Evolutionary conservation across 1,139 yeast genomes (phyloP).

Genomic region (Zygosaccharomyces sapae): DNA sequence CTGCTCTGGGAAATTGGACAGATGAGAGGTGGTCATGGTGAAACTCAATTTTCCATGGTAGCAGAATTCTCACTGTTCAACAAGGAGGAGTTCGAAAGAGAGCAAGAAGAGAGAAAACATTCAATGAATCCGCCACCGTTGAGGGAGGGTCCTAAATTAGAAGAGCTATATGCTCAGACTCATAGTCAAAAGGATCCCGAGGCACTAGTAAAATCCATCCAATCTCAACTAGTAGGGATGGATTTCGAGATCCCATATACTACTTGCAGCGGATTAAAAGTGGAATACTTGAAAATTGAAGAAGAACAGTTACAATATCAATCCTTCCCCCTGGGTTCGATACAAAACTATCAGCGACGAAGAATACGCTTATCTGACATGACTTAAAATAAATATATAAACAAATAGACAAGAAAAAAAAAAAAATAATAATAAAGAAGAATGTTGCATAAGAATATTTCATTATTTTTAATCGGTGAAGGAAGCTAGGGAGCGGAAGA

Average conservation of each 20-base stretch:
- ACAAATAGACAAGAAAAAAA: too few relatives aligned
- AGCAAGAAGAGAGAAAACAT: conserved; percentile 43
- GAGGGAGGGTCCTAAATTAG: conserved; percentile 36
- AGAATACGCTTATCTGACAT: conserved; percentile 35
- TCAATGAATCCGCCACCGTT: conserved; percentile 44
- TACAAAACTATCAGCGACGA: conserved; percentile 57
- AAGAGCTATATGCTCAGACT: conserved; percentile 34
- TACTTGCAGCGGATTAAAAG: conserved; percentile 67
- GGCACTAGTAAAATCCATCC: conserved; percentile 31
- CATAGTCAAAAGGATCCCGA: conserved; percentile 45
- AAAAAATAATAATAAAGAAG: neutral
- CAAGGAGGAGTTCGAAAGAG: conserved; percentile 48
- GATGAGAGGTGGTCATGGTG: conserved; percentile 48
- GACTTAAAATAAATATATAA: neutral
- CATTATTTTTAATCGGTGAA: conserved; percentile 5
- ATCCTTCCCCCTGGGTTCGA: conserved; percentile 78
- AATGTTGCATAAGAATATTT: neutral
- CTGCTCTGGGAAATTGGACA: conserved; percentile 59
- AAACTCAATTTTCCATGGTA: conserved; percentile 49
- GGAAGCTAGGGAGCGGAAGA: conserved; percentile 1
- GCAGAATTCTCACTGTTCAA: conserved; percentile 61
- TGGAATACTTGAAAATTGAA: conserved; percentile 64
- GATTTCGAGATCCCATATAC: conserved; percentile 65
- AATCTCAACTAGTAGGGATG: conserved; percentile 47
- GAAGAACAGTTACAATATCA: conserved; percentile 69